phyloP scores from a whole-genome alignment of 441 rosid species.

The Eutrema salsugineum region DNA sequence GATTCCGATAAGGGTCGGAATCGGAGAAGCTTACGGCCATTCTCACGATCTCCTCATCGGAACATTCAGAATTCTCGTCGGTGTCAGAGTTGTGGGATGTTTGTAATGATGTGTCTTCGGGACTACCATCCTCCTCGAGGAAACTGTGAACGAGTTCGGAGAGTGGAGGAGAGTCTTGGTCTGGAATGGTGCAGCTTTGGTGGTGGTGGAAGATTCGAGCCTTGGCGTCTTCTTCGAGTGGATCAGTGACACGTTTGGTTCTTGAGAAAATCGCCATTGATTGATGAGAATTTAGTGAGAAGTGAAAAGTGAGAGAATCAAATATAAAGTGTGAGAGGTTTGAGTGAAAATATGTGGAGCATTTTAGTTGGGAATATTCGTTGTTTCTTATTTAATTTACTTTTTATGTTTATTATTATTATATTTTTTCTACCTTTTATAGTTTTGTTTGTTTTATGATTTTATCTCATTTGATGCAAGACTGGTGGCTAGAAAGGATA shows the following conservation, averaged over 20 bases:
- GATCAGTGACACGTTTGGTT: constrained; percentile 52
- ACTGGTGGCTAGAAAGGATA: constrained; percentile 15
- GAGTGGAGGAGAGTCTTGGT: constrained; percentile 56
- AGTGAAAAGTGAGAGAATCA: constrained; percentile 7
- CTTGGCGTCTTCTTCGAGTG: constrained; percentile 52
- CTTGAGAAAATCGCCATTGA: constrained; percentile 42
- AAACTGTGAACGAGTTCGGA: constrained; percentile 77
- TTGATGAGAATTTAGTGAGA: neutral
- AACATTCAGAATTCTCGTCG: constrained; percentile 36
- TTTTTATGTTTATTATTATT: neutral
- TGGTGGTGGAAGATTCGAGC: constrained; percentile 53
- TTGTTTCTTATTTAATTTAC: neutral
- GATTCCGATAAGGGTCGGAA: constrained; percentile 43
- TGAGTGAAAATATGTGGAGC: neutral
- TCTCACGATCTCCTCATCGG: constrained; percentile 28
- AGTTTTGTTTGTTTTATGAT: neutral
- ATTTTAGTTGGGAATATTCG: constrained; percentile 46
- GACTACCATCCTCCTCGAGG: constrained; percentile 46
- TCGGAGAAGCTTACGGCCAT: neutral
- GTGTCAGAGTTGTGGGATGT: constrained; percentile 39
- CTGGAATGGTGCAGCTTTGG: neutral
- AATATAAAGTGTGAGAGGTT: constrained; percentile 7
- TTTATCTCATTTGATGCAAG: neutral
- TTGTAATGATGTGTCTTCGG: neutral
- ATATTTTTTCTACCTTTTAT: neutral